A percentile compares a stretch with the other conserved stretches of the same genome.
phyloP scores from a whole-genome alignment of 179 eudicot genomes.

The Pouteria campechiana region DNA sequence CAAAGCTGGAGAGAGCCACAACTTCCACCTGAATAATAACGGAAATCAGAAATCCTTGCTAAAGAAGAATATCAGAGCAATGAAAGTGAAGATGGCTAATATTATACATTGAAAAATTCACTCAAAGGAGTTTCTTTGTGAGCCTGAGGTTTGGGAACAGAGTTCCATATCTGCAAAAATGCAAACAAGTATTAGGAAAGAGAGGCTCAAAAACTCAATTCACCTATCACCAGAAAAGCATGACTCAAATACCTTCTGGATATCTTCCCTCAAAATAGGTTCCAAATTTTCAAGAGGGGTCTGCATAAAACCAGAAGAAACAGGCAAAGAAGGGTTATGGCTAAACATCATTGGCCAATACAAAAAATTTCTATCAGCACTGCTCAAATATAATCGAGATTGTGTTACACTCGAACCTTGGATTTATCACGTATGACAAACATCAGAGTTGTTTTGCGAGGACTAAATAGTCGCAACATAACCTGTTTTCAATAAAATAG shows the following conservation, averaged over 20 bases:
- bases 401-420: conserved; percentile 50
- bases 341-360: conserved; percentile 1
- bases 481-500: too few species aligned
- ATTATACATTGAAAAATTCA: conserved; percentile 85
- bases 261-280: conserved; percentile 91
- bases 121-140: conserved; percentile 83
- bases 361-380: not conserved
- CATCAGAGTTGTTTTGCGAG: conserved; percentile 96
- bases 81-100: not conserved
- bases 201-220: too few species aligned
- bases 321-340: not conserved
- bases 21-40: conserved; percentile 68
- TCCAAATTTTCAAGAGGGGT: conserved; percentile 93
- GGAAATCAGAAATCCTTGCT: conserved; percentile 2
- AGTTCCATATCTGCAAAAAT: conserved; percentile 92
- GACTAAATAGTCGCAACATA: conserved; percentile 98
- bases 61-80: not conserved
- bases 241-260: conserved; percentile 63
- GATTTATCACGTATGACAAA: conserved; percentile 99
- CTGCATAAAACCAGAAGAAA: conserved; percentile 25
- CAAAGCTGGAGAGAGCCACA: conserved; percentile 88
- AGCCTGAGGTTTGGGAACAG: conserved; percentile 92
- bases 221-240: not conserved
- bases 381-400: too few species aligned
- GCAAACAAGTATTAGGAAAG: not conserved